phyloP scores from a whole-genome alignment of 352 stramenopile genomes.

The Globisporangium paddicum region DNA sequence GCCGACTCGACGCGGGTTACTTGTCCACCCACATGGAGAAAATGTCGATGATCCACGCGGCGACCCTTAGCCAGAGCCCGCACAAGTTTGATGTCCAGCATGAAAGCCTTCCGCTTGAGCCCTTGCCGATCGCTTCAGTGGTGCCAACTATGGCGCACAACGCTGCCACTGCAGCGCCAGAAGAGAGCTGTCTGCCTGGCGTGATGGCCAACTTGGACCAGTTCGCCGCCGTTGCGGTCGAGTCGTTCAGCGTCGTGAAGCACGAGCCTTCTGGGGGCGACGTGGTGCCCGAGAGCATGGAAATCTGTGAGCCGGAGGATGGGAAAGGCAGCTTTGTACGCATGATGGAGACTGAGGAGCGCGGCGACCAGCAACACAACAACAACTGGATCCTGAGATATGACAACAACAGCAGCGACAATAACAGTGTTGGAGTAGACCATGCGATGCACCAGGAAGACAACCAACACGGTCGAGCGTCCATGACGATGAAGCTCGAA shows the following conservation, averaged over 20 bases:
- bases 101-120: neutral
- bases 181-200: neutral
- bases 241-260: constrained; percentile 10
- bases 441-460: neutral
- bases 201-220: constrained; percentile 7
- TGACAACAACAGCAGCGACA: neutral
- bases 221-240: constrained; percentile 10
- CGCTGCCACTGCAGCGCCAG: neutral
- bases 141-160: neutral
- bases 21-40: constrained; percentile 61
- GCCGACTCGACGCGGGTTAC: constrained; percentile 28
- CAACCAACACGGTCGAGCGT: neutral
- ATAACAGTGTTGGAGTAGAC: neutral
- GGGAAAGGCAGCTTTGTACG: constrained; percentile 8
- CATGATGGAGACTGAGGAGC: neutral
- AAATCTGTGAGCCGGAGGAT: constrained; percentile 2
- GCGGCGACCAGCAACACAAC: neutral
- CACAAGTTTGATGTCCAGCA: too few species aligned
- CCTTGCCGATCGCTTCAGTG: neutral
- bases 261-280: neutral
- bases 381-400: neutral
- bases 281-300: constrained; percentile 8
- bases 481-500: neutral
- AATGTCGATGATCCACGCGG: constrained; percentile 46
- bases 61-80: neutral